These are phyloP conservation scores for Diplodia corticola DNA, from an alignment of 2,329 filamentous ascomycete genomes.

Conservation along the genomic window DNA sequence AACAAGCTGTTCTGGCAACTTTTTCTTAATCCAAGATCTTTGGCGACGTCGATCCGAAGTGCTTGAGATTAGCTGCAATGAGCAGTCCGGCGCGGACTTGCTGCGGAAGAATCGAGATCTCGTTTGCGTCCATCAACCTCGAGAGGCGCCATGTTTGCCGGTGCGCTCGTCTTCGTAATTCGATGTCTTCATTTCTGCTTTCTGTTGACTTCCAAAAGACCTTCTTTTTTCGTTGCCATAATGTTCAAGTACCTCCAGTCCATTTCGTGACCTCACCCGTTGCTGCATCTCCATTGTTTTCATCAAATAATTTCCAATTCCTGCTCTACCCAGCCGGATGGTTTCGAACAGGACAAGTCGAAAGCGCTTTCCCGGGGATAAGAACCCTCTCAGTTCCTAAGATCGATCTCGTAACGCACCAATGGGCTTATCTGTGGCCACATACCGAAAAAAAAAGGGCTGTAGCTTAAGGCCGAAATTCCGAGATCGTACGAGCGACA, in stretches of 20 bases:
- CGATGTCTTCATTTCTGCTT: conserved; percentile 19
- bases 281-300: conserved; percentile 6
- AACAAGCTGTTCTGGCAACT: neutral
- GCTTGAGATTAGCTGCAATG: neutral
- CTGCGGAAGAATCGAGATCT: neutral
- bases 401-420: neutral
- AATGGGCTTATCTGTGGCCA: neutral
- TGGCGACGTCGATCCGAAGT: neutral
- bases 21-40: neutral
- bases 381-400: neutral
- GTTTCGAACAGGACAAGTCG: neutral
- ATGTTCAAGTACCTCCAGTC: conserved; percentile 11
- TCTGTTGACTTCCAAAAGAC: conserved; percentile 17
- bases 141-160: neutral
- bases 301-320: conserved; percentile 9
- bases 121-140: neutral
- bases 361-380: neutral
- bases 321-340: neutral
- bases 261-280: conserved; percentile 16
- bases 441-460: neutral
- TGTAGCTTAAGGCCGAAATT: neutral
- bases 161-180: conserved; percentile 4
- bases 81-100: neutral
- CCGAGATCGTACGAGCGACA: neutral
- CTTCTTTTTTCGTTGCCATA: conserved; percentile 18